Conservation (phyloP, 441 rosid genomes). For the Mallotus repandus region DNA sequence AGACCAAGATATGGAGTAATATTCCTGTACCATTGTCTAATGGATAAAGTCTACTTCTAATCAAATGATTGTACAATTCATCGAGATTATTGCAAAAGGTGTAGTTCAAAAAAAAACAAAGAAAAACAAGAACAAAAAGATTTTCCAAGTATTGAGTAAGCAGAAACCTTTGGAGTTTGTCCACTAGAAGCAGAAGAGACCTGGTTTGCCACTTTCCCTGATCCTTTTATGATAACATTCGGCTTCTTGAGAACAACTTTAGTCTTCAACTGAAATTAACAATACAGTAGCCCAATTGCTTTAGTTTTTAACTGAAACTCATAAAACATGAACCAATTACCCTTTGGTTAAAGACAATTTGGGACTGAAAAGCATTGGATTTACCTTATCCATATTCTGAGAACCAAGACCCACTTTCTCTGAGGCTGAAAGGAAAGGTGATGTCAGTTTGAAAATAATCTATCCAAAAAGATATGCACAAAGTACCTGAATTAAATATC, state of each 20-base stretch:
- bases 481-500: not conserved
- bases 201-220: slow-evolving; percentile 49
- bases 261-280: slow-evolving; percentile 39
- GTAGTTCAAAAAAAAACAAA: not conserved
- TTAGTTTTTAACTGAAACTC: slow-evolving; percentile 41
- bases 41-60: slow-evolving; percentile 1
- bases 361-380: slow-evolving; percentile 18
- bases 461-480: slow-evolving; percentile 4
- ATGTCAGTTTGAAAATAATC: slow-evolving; percentile 28
- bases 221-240: slow-evolving; percentile 37
- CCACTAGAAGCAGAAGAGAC: slow-evolving; percentile 36
- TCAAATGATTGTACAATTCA: not conserved
- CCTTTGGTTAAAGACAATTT: slow-evolving; percentile 10
- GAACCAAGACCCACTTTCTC: slow-evolving; percentile 40
- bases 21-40: not conserved
- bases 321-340: slow-evolving; percentile 14
- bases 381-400: slow-evolving; percentile 67
- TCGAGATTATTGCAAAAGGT: not conserved
- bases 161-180: slow-evolving; percentile 41
- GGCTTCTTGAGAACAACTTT: slow-evolving; percentile 54
- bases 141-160: not conserved
- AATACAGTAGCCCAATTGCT: slow-evolving; percentile 22
- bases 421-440: slow-evolving; percentile 45
- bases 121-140: not conserved
- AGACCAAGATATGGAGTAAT: not conserved